Conservation (phyloP, 345 rosid species). For the Schrenkiella parvula region DNA sequence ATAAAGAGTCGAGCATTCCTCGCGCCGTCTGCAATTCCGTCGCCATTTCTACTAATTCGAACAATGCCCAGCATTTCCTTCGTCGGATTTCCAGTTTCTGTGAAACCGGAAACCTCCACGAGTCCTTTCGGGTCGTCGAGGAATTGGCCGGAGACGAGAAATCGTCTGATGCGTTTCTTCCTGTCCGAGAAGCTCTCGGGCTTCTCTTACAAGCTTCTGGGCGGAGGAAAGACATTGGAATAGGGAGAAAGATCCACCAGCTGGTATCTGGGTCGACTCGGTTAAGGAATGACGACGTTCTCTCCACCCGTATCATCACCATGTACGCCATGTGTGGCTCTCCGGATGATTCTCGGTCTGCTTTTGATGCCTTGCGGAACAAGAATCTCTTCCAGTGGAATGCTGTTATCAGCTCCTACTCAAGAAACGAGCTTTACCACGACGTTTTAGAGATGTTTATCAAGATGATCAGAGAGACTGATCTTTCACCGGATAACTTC, state of each 20-base stretch:
- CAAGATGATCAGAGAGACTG: constrained; percentile 37
- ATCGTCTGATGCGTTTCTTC: constrained; percentile 21
- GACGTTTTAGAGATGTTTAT: constrained; percentile 46
- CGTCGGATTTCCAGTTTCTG: constrained; percentile 39
- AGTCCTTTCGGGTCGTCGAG: constrained; percentile 36
- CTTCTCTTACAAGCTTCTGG: constrained; percentile 53
- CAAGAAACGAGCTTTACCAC: constrained; percentile 50
- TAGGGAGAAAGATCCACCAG: constrained; percentile 48
- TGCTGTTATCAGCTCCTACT: constrained; percentile 56
- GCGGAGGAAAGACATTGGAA: constrained; percentile 37
- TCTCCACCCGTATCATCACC: constrained; percentile 49
- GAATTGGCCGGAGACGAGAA: constrained; percentile 5
- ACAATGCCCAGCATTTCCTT: constrained; percentile 12
- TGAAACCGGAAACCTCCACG: constrained; percentile 37
- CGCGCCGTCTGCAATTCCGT: constrained; percentile 1
- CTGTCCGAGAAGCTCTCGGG: constrained; percentile 43
- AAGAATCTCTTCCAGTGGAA: constrained; percentile 71
- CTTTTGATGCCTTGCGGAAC: constrained; percentile 38
- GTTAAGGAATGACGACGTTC: constrained; percentile 43
- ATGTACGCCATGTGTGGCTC: constrained; percentile 59
- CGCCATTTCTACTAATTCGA: constrained; percentile 16
- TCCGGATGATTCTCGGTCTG: constrained; percentile 43
- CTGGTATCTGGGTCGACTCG: constrained; percentile 40
- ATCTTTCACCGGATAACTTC: constrained; percentile 53
- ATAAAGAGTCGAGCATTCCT: neutral